These are phyloP conservation scores for Ailanthus altissimus DNA, from an alignment of 345 rosid genomes.

Conservation along the genomic window DNA sequence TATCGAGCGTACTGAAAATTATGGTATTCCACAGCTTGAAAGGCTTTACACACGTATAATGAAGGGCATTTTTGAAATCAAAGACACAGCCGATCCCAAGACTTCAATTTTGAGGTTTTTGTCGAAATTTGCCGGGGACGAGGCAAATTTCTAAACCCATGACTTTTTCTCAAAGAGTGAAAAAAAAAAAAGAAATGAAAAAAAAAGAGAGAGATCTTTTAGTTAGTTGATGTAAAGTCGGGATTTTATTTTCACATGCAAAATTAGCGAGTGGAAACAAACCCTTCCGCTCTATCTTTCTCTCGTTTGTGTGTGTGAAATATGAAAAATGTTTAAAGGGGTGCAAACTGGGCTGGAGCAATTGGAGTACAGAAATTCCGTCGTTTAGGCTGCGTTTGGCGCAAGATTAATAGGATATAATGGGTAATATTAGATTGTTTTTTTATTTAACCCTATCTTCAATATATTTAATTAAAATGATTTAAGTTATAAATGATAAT, in stretches of 20 bases:
- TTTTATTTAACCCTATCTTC: too few relatives aligned
- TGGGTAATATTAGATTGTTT: too few relatives aligned
- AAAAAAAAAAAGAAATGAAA: slow-evolving; percentile 3
- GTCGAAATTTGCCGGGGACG: slow-evolving; percentile 62
- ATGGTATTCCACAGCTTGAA: slow-evolving; percentile 83
- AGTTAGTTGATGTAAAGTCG: slow-evolving; percentile 59
- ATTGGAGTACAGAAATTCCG: too few relatives aligned
- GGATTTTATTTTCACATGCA: slow-evolving; percentile 47
- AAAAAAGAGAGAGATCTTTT: slow-evolving; percentile 20
- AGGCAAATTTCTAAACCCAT: slow-evolving; percentile 64
- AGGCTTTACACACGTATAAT: slow-evolving; percentile 73
- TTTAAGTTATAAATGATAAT: too few relatives aligned
- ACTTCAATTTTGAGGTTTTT: slow-evolving; percentile 86
- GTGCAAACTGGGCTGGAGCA: too few relatives aligned
- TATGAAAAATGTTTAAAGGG: too few relatives aligned
- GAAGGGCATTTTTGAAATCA: slow-evolving; percentile 67
- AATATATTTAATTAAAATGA: too few relatives aligned
- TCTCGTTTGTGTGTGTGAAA: neutral
- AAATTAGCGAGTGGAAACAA: slow-evolving; percentile 35
- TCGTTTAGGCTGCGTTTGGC: too few relatives aligned
- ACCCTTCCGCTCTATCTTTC: neutral
- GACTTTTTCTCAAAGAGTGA: neutral
- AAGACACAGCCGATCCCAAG: slow-evolving; percentile 53
- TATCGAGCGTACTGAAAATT: slow-evolving; percentile 56
- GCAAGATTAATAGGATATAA: too few relatives aligned